Conservation (phyloP, 495 filamentous ascomycete genomes). For the Xylaria scruposa region DNA sequence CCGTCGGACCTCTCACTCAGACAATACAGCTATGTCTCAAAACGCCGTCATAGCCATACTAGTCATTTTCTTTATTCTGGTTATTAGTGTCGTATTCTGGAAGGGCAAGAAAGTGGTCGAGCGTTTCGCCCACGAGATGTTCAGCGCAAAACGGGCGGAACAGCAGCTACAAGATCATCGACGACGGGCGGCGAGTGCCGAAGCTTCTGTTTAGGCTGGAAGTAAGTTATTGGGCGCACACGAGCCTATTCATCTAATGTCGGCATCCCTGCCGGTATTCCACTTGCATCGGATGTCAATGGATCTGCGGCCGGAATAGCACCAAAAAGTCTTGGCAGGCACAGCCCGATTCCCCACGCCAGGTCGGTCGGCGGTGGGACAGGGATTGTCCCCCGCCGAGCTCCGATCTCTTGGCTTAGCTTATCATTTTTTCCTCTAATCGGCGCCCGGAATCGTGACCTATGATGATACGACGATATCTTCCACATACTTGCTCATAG, state of each 20-base stretch:
- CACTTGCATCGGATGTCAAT: background rate
- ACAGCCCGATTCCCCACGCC: slow-evolving; percentile 2
- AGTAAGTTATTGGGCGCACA: too few relatives aligned
- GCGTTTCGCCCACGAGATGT: slow-evolving; percentile 29
- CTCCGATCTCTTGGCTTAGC: slow-evolving; percentile 21
- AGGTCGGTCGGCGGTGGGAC: background rate
- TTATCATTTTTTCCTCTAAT: slow-evolving; percentile 8
- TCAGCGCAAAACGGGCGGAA: slow-evolving; percentile 17
- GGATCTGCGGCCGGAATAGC: background rate
- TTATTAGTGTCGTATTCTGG: slow-evolving; percentile 21
- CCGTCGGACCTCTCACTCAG: background rate
- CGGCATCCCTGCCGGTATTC: too few relatives aligned
- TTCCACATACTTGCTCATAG: background rate
- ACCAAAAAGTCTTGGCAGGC: slow-evolving; percentile 16
- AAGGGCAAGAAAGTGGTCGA: slow-evolving; percentile 12
- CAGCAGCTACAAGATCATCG: background rate
- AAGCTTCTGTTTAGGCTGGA: slow-evolving; percentile 8
- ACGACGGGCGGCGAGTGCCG: background rate
- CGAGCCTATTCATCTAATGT: too few relatives aligned
- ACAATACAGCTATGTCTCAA: slow-evolving; percentile 7
- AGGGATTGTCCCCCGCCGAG: slow-evolving; percentile 4
- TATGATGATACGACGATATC: background rate
- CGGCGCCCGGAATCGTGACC: slow-evolving; percentile 15
- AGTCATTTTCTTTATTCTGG: slow-evolving; percentile 23
- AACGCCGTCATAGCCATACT: slow-evolving; percentile 29